Base-by-base conservation (phyloP, 108 stramenopile genomes). In the Cyclotella kingstonii region DNA sequence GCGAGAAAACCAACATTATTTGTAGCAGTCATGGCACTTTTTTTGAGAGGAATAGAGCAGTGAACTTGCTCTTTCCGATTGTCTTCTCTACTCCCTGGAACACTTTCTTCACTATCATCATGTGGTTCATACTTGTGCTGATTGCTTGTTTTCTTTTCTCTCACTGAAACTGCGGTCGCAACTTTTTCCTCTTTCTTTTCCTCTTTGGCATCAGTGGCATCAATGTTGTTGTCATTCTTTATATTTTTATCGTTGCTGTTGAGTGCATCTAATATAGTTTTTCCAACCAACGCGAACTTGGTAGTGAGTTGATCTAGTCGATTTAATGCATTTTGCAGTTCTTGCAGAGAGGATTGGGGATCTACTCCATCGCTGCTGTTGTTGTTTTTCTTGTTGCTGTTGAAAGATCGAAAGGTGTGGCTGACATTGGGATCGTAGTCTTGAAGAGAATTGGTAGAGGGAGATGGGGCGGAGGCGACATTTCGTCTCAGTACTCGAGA, bases 281-380 rank as follows among this genome's bases (percentile, higher is more conserved):
- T 40, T 17, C 30, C n/a, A 47, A 41, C 31, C 31, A 2, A 2
- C 12, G 35, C 29, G 19, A 68, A 66, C 22, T 35, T 58, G 5
- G 65, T 70, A 12, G 76, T 65, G 9, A 72, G 41, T 28, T 52
- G 21, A 12, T 84, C 81, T 46, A 81, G 38, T 5, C 74, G 58
- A 29, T 77, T 63, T 55, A 84, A 33, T 10, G 76, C 60, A 30
- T 42, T 31, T 35, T 60, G 57, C 26, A 84, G 42, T 52, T 82
- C 81, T 9, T 73, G 49, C 49, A 84, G 42, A 28, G 66, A 18
- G 10, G 53, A n/a, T 5, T 7, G 2, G 5, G 46, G 28, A 50
- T 39, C 47, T 4, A 25, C 17, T 21, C 9, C 39, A 25, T 23
- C 27, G 33, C 6, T 38, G 47, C 5, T 42, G 18, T 18, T 60